phyloP scores from a whole-genome alignment of 176 grass and related monocot species.

The Phoenix dactylifera region DNA sequence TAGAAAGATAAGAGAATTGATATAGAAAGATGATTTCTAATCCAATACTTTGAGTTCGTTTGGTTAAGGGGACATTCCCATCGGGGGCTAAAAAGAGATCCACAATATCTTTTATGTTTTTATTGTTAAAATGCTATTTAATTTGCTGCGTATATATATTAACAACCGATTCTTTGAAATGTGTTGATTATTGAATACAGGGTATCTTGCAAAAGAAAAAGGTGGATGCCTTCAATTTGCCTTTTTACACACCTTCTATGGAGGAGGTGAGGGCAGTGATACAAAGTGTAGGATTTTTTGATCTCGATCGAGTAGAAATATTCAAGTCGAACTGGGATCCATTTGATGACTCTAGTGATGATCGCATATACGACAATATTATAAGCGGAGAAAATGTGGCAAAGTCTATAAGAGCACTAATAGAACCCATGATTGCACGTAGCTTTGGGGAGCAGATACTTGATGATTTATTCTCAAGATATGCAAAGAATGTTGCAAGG shows the following conservation, averaged over 20 bases:
- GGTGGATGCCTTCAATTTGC: conserved; percentile 15
- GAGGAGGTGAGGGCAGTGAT: conserved; percentile 21
- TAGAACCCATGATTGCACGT: conserved; percentile 3
- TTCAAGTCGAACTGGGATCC: conserved; percentile 25
- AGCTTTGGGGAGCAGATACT: conserved; percentile 32
- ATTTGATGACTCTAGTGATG: conserved; percentile 4
- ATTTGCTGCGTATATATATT: no score
- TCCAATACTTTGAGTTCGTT: no score
- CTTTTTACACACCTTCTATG: conserved; percentile 15
- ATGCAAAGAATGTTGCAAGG: conserved; percentile 12
- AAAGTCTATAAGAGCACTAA: conserved; percentile 2
- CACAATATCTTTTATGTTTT: no score
- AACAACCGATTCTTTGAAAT: no score
- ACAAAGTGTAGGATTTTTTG: conserved; percentile 3
- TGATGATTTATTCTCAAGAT: conserved; percentile 40
- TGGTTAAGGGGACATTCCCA: no score
- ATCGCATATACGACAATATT: neutral
- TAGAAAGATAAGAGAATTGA: no score
- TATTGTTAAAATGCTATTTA: no score
- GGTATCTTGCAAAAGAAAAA: no score
- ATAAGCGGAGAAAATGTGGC: conserved; percentile 12
- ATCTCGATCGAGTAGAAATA: neutral
- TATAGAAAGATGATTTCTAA: no score
- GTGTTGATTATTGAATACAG: no score
- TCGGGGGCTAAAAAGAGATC: no score